Percentiles rank a stretch among this genome's conserved stretches.
phyloP scores from a whole-genome alignment of 1,284 basidiomycete genomes.

The Phylloporus gajari region DNA sequence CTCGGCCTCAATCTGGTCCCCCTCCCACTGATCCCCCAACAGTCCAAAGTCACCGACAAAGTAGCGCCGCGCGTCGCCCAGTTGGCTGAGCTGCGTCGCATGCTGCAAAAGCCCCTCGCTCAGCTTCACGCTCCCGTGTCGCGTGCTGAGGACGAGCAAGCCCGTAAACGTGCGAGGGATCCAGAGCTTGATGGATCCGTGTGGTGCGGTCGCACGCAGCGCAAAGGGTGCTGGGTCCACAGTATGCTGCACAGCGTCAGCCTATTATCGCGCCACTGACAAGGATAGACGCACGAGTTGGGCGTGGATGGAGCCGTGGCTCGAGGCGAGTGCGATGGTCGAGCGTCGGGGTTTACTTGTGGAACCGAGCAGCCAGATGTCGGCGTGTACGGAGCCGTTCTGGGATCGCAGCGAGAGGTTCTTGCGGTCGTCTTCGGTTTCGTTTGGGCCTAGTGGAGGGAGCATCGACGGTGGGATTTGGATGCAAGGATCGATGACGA shows the following conservation, averaged over 20 bases:
- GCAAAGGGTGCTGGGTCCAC: too few species aligned
- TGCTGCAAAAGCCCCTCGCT: conserved; percentile 21
- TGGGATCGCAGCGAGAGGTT: conserved; percentile 47
- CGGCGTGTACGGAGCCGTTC: conserved; percentile 44
- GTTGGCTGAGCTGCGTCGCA: conserved; percentile 32
- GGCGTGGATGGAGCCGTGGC: too few species aligned
- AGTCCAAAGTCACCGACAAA: conserved; percentile 36
- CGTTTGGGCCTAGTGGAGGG: conserved; percentile 40
- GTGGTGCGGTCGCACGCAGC: too few species aligned
- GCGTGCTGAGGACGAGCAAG: conserved; percentile 31
- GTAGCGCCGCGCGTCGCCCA: conserved; percentile 22
- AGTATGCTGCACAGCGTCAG: too few species aligned
- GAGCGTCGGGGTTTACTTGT: too few species aligned
- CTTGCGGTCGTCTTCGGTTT: conserved; percentile 47
- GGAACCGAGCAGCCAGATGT: conserved; percentile 39
- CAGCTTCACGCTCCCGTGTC: conserved; percentile 26
- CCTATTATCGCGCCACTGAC: too few species aligned
- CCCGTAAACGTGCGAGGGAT: conserved; percentile 39
- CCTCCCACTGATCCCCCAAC: conserved; percentile 30
- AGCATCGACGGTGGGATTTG: conserved; percentile 47
- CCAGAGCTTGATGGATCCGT: conserved; percentile 7
- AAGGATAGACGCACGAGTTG: too few species aligned
- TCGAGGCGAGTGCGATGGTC: too few species aligned
- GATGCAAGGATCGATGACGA: conserved; percentile 52
- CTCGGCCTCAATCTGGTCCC: conserved; percentile 15